A percentile compares a stretch with the other conserved stretches of the same genome.
Evolutionary conservation across 192 early-diverging fungal genomes (phyloP).

Genomic region (Gamsiella multidivaricata): DNA sequence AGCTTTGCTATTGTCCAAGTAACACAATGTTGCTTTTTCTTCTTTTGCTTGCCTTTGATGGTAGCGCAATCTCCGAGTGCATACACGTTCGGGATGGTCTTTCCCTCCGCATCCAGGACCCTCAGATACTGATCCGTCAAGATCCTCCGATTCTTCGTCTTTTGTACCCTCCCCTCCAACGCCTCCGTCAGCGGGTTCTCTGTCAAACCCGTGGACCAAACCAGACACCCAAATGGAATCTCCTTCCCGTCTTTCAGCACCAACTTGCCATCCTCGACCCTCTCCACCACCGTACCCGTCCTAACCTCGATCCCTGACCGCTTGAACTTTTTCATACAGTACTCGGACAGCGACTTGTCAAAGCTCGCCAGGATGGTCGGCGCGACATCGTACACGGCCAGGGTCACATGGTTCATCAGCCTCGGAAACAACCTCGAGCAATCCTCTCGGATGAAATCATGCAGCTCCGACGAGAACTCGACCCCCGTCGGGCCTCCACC

Average conservation of each 20-base stretch:
- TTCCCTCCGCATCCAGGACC: slow-evolving; percentile 72
- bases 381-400: slow-evolving; percentile 85
- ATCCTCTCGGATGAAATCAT: slow-evolving; percentile 88
- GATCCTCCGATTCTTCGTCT: slow-evolving; percentile 59
- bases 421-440: slow-evolving; percentile 78
- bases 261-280: slow-evolving; percentile 67
- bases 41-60: slow-evolving; percentile 63
- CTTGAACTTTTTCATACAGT: slow-evolving; percentile 78
- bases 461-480: slow-evolving; percentile 47
- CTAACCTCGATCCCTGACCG: slow-evolving; percentile 82
- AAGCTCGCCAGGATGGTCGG: slow-evolving; percentile 82
- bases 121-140: slow-evolving; percentile 81
- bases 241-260: slow-evolving; percentile 62
- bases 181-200: slow-evolving; percentile 62
- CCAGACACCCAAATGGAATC: slow-evolving; percentile 46
- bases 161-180: slow-evolving; percentile 40
- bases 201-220: slow-evolving; percentile 79
- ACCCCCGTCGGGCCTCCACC: slow-evolving; percentile 88
- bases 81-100: slow-evolving; percentile 62
- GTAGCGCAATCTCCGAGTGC: slow-evolving; percentile 92
- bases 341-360: slow-evolving; percentile 77
- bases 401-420: slow-evolving; percentile 66
- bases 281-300: slow-evolving; percentile 69
- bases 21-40: not conserved
- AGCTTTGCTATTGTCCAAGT: too few species aligned